Evolutionary conservation across 768 basidiomycete species (phyloP).

Genomic region (Tricholoma sp.): DNA sequence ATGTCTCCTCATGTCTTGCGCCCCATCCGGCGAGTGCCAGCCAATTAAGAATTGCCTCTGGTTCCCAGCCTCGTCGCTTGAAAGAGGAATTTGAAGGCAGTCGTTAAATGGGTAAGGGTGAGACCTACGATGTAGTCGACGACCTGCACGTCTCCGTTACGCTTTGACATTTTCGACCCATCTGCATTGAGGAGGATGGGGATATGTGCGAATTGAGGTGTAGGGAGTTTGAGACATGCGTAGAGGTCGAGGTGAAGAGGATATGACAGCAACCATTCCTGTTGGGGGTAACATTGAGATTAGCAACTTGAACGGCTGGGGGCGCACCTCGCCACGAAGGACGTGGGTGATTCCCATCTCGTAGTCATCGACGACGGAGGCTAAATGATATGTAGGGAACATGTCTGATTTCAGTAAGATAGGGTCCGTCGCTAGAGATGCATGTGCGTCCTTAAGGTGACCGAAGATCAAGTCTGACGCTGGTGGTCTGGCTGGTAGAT

Average conservation of each 20-base stretch:
- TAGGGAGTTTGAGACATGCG: conserved; percentile 59
- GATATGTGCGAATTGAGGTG: conserved; percentile 86
- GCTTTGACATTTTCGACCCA: conserved; percentile 92
- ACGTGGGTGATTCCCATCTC: conserved; percentile 97
- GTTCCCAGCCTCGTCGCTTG: conserved; percentile 87
- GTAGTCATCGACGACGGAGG: conserved; percentile 93
- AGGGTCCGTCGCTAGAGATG: conserved; percentile 82
- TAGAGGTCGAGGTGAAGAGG: conserved; percentile 91
- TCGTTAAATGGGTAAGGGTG: background rate
- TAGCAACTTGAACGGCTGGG: background rate
- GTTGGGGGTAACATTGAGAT: background rate
- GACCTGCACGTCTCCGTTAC: conserved; percentile 85
- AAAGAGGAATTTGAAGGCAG: background rate
- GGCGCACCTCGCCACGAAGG: conserved; percentile 82
- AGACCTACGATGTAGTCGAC: conserved; percentile 74
- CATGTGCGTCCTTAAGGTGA: conserved; percentile 64
- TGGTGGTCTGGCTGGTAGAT: conserved; percentile 44
- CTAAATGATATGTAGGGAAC: conserved; percentile 95
- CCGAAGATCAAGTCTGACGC: conserved; percentile 76
- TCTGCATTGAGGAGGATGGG: conserved; percentile 88
- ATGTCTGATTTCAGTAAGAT: conserved; percentile 88
- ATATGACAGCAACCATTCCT: conserved; percentile 97
- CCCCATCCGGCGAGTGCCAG: conserved; percentile 95
- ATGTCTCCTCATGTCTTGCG: conserved; percentile 34
- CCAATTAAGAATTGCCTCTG: conserved; percentile 87